These are phyloP conservation scores for Vaccinium vitisidaea DNA, from an alignment of 148 eudicot genomes.

Conservation along the genomic window DNA sequence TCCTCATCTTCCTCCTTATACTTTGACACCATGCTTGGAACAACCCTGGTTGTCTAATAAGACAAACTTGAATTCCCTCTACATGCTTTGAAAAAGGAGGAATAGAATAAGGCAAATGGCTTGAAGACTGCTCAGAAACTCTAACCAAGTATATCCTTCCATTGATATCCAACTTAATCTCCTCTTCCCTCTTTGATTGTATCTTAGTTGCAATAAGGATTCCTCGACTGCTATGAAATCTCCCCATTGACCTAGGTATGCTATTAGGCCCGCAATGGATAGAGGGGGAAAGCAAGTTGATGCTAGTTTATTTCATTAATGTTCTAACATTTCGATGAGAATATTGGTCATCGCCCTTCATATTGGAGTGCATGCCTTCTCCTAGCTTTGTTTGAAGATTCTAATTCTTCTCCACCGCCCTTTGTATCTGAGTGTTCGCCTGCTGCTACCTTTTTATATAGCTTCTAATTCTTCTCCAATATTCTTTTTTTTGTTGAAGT, in stretches of 20 bases:
- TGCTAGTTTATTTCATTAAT: neutral
- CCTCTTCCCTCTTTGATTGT: no score
- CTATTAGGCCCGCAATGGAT: neutral
- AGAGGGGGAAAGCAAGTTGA: neutral
- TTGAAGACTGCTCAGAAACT: no score
- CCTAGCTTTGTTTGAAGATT: neutral
- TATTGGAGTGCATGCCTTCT: neutral
- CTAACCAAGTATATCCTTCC: no score
- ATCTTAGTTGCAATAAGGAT: no score
- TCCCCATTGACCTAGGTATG: neutral
- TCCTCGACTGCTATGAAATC: no score
- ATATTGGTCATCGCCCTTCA: neutral
- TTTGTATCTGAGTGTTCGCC: neutral
- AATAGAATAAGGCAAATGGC: no score
- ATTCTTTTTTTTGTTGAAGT: conserved; percentile 30
- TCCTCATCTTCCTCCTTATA: no score
- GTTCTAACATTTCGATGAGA: neutral
- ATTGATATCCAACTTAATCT: no score
- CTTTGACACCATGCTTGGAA: no score
- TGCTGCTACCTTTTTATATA: neutral
- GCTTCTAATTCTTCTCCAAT: neutral
- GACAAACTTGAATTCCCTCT: no score
- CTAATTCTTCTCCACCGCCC: neutral
- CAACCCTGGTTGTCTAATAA: no score
- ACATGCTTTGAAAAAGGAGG: no score